phyloP scores from a whole-genome alignment of 768 basidiomycete species.

The Saitozyma podzolica region DNA sequence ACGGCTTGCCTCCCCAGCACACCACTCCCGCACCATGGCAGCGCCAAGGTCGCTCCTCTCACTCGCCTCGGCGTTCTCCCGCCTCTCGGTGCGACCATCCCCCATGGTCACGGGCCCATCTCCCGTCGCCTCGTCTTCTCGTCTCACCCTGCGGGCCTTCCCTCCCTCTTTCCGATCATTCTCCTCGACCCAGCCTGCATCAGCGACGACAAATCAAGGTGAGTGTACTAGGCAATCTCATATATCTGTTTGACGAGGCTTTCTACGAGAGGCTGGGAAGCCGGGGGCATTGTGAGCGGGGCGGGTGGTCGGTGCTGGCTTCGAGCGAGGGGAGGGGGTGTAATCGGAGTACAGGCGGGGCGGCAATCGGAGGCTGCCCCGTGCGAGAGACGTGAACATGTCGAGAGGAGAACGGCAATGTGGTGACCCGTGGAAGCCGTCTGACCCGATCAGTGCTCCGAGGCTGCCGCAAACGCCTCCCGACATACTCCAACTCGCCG shows the following conservation, averaged over 20 bases:
- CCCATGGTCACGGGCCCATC: background rate
- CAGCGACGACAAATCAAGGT: constrained; percentile 39
- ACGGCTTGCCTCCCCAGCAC: too few species aligned
- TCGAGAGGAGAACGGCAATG: background rate
- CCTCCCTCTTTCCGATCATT: constrained; percentile 19
- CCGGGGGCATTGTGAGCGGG: too few species aligned
- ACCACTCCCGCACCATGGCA: background rate
- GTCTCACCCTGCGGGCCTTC: constrained; percentile 9
- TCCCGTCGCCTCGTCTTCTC: constrained; percentile 34
- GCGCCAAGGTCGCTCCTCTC: background rate
- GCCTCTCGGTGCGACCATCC: constrained; percentile 8
- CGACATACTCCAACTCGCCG: constrained; percentile 65
- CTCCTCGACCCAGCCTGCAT: constrained; percentile 17
- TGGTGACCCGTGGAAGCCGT: background rate
- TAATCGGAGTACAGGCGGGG: too few species aligned
- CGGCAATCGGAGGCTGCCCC: too few species aligned
- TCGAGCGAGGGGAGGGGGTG: too few species aligned
- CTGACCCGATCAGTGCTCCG: constrained; percentile 61
- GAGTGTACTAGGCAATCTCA: background rate
- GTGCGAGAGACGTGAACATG: too few species aligned
- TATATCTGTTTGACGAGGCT: too few species aligned
- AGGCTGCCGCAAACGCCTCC: constrained; percentile 61
- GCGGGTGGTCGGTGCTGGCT: too few species aligned
- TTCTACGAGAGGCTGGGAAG: too few species aligned
- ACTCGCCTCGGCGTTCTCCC: background rate